Percentiles rank a stretch among this genome's conserved stretches.
Evolutionary conservation across 2,329 filamentous ascomycete genomes (phyloP).

Genomic region (Claviceps sp.): DNA sequence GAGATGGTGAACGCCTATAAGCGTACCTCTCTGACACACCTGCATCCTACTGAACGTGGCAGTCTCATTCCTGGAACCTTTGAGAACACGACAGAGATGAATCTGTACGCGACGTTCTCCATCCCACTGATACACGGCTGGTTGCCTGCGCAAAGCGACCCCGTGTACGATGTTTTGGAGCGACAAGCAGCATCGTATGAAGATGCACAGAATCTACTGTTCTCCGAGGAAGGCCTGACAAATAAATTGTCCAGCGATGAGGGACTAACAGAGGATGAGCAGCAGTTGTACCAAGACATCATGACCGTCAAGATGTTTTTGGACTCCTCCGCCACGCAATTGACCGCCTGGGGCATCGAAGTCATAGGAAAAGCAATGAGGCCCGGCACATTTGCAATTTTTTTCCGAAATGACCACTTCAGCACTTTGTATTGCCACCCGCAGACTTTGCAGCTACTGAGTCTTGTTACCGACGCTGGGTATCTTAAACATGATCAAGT

Average conservation of each 20-base stretch:
- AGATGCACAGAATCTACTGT: constrained; percentile 79
- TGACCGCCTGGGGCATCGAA: constrained; percentile 70
- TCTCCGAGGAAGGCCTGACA: constrained; percentile 79
- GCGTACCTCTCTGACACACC: constrained; percentile 37
- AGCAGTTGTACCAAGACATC: constrained; percentile 71
- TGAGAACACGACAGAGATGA: constrained; percentile 76
- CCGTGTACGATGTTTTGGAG: constrained; percentile 55
- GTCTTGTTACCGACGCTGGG: constrained; percentile 83
- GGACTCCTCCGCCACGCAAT: constrained; percentile 66
- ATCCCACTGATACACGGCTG: constrained; percentile 88
- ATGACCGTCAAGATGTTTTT: constrained; percentile 74
- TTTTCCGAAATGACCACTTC: constrained; percentile 97
- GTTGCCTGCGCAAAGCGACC: constrained; percentile 57
- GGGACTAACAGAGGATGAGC: constrained; percentile 58
- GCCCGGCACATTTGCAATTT: constrained; percentile 71
- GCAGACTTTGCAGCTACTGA: constrained; percentile 58
- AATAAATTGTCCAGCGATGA: constrained; percentile 43
- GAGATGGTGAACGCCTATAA: constrained; percentile 33
- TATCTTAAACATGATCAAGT: constrained; percentile 81
- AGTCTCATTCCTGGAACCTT: constrained; percentile 56
- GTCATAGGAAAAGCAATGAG: constrained; percentile 56
- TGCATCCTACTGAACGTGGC: constrained; percentile 36
- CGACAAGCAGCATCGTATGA: constrained; percentile 77
- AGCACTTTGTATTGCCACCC: constrained; percentile 87
- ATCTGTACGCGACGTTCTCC: constrained; percentile 78